phyloP scores from a whole-genome alignment of 164 flowering plant genomes.

The Magnolia sinica region DNA sequence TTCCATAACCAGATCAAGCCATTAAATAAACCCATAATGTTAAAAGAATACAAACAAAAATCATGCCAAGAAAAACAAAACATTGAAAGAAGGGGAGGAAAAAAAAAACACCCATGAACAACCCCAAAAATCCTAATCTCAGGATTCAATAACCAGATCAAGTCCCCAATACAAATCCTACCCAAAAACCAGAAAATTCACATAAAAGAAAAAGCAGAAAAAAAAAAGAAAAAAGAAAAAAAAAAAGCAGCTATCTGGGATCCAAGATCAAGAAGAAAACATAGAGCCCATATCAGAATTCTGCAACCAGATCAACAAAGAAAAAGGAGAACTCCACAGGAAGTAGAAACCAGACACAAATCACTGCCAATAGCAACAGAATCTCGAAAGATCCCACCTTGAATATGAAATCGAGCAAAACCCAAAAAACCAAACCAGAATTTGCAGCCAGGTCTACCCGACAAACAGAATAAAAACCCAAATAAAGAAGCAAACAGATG shows the following conservation, averaged over 20 bases:
- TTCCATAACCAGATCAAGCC: not conserved
- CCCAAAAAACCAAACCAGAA: not conserved
- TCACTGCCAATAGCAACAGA: not conserved
- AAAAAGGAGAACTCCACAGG: not conserved
- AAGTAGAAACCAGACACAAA: not conserved
- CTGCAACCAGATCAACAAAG: not conserved
- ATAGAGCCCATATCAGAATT: not conserved
- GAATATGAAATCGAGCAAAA: not conserved
- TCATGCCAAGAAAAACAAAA: not conserved
- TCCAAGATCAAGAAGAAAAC: not conserved
- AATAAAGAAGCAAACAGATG: not conserved
- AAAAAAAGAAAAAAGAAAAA: not conserved
- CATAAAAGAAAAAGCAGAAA: not conserved
- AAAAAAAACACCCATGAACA: not conserved
- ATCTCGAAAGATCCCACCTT: not conserved
- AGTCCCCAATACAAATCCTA: not conserved
- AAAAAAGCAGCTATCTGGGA: not conserved
- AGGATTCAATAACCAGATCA: constrained; percentile 1
- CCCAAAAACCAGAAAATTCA: not conserved
- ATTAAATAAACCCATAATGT: not conserved
- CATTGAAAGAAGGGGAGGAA: not conserved
- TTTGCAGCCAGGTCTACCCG: not conserved
- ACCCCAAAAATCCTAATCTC: not conserved
- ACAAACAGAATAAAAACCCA: not conserved
- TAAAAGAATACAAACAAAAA: not conserved